Evolutionary conservation across 495 filamentous ascomycete species (phyloP), one percentile per base, ranked within the genome.

Genomic region (Hamigera avellanea): DNA sequence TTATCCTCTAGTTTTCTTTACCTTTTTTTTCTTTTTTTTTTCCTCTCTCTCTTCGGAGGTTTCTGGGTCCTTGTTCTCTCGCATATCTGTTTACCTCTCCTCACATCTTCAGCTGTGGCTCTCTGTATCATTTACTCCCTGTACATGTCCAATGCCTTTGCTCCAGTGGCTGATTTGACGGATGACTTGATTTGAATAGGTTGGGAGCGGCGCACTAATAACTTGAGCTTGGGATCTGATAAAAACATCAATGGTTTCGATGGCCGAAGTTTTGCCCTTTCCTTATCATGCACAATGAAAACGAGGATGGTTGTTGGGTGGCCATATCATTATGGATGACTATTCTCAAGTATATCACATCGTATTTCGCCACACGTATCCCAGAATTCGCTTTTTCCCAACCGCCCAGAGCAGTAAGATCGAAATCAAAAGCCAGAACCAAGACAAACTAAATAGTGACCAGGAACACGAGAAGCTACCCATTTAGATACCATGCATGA

Each of bases 401-500:
- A 23, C 9, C 21, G 4, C 5, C 21, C 4, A 23, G 5, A 9
- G 21, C 21, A 9, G n/a, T n/a, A 23, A 23, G 9, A 23, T 23
- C 21, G 21, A 23, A 23, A 23, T 23, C 21, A 23, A 23, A 5
- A 14, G n/a, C 12, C 4, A 3, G 15, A 3, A 32, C 2, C 13
- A 32, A 4, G 10, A 3, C 4, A 32, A 32, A 30, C 6, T 6
- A 30, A 14, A 30, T 3, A 12, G n/a, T 32, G 8, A 32, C 8
- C 17, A 32, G 6, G 30, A 32, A 32, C n/a, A 30, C 6, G 10
- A 6, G 30, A 32, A 32, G 5, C 9, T 46, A 38, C 35, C 35
- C 42, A 39, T 44, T 44, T 42, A 39, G 47, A 50, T 42, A 45
- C 54, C 43, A 48, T 49, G 45, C 43, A 51, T 43, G 41, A 50